These are phyloP conservation scores for Saccharum officinarum DNA, from an alignment of 176 grass and related monocot genomes.

Conservation along the genomic window DNA sequence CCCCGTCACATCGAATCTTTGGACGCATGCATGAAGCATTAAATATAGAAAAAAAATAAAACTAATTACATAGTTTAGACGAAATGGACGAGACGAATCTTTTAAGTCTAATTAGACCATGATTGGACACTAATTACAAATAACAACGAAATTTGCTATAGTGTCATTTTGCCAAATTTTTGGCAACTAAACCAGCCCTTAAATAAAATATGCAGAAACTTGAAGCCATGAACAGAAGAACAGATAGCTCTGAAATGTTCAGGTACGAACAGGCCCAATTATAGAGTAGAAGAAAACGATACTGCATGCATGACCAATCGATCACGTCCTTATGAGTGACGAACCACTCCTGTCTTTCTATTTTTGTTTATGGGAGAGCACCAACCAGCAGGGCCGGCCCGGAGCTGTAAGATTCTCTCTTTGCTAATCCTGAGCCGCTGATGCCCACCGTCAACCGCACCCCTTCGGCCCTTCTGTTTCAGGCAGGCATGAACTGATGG, in stretches of 20 bases:
- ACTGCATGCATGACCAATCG: not conserved
- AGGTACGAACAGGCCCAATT: not conserved
- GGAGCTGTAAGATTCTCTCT: constrained; percentile 26
- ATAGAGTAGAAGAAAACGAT: not conserved
- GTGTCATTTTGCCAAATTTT: too few relatives aligned
- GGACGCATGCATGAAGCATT: too few relatives aligned
- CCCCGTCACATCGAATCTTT: too few relatives aligned
- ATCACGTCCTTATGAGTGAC: constrained; percentile 9
- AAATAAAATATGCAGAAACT: not conserved
- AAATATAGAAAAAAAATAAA: too few relatives aligned
- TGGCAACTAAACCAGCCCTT: too few relatives aligned
- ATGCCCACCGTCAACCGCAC: not conserved
- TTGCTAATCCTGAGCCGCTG: not conserved
- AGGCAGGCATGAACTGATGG: not conserved
- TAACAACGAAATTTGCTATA: too few relatives aligned
- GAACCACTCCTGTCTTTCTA: not conserved
- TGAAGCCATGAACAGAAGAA: not conserved
- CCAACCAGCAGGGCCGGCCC: not conserved
- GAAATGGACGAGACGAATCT: too few relatives aligned
- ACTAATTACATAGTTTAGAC: too few relatives aligned
- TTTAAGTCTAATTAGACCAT: too few relatives aligned
- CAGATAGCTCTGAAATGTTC: constrained; percentile 17
- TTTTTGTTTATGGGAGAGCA: not conserved
- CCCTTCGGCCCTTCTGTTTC: not conserved
- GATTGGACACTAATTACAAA: too few relatives aligned